Percentiles rank a stretch among this genome's conserved stretches.
These are phyloP conservation scores for Polyporus tsugae DNA, from an alignment of 1,284 basidiomycete species.

Conservation along the genomic window DNA sequence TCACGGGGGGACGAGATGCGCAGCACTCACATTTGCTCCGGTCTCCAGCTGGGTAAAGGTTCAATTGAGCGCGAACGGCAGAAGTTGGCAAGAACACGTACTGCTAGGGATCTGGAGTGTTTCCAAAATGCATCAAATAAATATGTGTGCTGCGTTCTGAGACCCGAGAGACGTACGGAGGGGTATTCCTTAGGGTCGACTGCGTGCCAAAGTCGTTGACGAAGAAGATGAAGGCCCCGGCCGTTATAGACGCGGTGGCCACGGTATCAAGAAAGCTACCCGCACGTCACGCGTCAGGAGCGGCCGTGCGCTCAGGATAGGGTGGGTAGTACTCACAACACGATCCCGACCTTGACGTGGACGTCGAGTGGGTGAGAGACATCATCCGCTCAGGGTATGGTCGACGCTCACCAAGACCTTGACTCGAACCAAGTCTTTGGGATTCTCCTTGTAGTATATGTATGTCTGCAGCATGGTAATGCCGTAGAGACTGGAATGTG, in stretches of 20 bases:
- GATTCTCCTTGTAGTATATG: background rate
- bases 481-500: background rate
- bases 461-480: background rate
- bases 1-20: background rate
- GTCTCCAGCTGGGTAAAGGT: background rate
- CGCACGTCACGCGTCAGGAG: background rate
- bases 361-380: background rate
- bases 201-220: background rate
- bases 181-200: background rate
- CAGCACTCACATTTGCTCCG: background rate
- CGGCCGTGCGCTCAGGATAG: background rate
- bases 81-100: background rate
- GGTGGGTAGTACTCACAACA: background rate
- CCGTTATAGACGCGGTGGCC: background rate
- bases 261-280: background rate
- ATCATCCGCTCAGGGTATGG: background rate
- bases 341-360: background rate
- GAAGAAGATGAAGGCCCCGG: conserved; percentile 1
- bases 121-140: background rate
- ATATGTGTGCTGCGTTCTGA: no score
- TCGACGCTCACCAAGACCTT: background rate
- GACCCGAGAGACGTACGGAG: background rate
- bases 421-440: background rate
- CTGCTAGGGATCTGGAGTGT: background rate
- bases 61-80: background rate